phyloP scores from a whole-genome alignment of 2,329 filamentous ascomycete genomes.

The Proliferodiscus dingleyae region DNA sequence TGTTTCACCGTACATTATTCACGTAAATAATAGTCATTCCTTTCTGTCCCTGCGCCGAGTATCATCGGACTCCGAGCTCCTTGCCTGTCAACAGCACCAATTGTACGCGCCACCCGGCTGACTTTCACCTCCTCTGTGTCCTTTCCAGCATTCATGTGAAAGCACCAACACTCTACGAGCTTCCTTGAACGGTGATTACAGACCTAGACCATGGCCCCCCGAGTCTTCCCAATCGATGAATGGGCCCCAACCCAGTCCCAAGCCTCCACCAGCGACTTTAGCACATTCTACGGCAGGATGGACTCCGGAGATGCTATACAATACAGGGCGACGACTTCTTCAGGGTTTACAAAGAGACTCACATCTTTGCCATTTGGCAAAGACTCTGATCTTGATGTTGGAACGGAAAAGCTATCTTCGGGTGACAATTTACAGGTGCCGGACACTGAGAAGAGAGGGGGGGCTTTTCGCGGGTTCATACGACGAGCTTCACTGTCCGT shows the following conservation, averaged over 20 bases:
- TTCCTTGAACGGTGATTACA: background rate
- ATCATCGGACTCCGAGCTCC: conserved; percentile 1
- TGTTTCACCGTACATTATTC: background rate
- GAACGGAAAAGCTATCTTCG: conserved; percentile 10
- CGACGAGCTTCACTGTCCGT: conserved; percentile 29
- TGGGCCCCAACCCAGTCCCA: conserved; percentile 39
- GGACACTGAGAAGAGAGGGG: conserved; percentile 18
- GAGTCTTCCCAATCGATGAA: conserved; percentile 38
- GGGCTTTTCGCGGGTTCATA: conserved; percentile 25
- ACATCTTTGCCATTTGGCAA: conserved; percentile 18
- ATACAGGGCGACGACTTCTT: conserved; percentile 11
- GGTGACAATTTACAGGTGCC: conserved; percentile 1
- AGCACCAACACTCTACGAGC: background rate
- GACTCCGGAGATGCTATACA: conserved; percentile 30
- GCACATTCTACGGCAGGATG: conserved; percentile 11
- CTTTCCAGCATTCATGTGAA: background rate
- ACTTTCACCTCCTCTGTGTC: background rate
- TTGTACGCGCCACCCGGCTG: conserved; percentile 1
- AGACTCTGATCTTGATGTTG: conserved; percentile 6
- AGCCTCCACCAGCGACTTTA: conserved; percentile 33
- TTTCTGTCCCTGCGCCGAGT: background rate
- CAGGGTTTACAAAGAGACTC: conserved; percentile 19
- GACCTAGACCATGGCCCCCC: conserved; percentile 24
- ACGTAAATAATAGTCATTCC: background rate
- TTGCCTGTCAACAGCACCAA: no score